Conservation (phyloP, 495 filamentous ascomycete genomes). For the Talaromyces adpressus region DNA sequence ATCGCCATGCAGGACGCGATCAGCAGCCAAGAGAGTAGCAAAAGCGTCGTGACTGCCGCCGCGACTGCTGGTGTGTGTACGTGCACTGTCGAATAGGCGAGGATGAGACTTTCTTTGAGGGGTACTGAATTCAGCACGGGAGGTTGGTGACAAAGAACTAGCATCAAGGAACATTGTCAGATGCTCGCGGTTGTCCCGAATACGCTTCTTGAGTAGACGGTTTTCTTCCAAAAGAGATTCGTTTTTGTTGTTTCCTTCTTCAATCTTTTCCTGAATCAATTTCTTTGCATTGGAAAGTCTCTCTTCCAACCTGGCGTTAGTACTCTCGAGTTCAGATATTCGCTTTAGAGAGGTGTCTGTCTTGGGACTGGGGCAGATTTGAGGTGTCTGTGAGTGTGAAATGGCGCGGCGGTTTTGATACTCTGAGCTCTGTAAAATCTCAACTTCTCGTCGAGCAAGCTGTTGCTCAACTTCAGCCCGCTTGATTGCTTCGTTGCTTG, state of each 20-base stretch:
- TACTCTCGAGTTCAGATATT: slow-evolving; percentile 54
- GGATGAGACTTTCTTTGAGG: slow-evolving; percentile 37
- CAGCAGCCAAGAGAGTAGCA: slow-evolving; percentile 66
- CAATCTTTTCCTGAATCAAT: slow-evolving; percentile 70
- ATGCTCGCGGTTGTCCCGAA: slow-evolving; percentile 81
- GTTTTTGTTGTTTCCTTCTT: slow-evolving; percentile 49
- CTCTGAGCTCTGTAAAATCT: slow-evolving; percentile 64
- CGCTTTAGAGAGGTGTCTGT: slow-evolving; percentile 38
- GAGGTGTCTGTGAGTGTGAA: slow-evolving; percentile 23
- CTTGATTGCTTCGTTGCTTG: slow-evolving; percentile 79
- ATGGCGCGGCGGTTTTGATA: slow-evolving; percentile 31
- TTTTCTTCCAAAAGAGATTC: slow-evolving; percentile 58
- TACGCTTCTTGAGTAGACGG: slow-evolving; percentile 68
- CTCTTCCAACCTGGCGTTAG: slow-evolving; percentile 55
- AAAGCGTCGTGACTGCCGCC: slow-evolving; percentile 51
- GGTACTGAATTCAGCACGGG: slow-evolving; percentile 40
- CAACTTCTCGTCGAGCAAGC: slow-evolving; percentile 83
- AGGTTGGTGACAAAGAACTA: slow-evolving; percentile 35
- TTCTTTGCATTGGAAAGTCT: slow-evolving; percentile 67
- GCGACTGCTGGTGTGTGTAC: slow-evolving; percentile 27
- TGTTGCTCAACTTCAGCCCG: slow-evolving; percentile 88
- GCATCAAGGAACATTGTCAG: slow-evolving; percentile 60
- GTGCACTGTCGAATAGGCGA: slow-evolving; percentile 38
- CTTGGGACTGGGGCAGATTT: slow-evolving; percentile 32
- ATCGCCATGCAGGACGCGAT: slow-evolving; percentile 67